A percentile compares a stretch with the other conserved stretches of the same genome.
phyloP scores from a whole-genome alignment of 2,329 filamentous ascomycete species.

The Fusarium sp. region DNA sequence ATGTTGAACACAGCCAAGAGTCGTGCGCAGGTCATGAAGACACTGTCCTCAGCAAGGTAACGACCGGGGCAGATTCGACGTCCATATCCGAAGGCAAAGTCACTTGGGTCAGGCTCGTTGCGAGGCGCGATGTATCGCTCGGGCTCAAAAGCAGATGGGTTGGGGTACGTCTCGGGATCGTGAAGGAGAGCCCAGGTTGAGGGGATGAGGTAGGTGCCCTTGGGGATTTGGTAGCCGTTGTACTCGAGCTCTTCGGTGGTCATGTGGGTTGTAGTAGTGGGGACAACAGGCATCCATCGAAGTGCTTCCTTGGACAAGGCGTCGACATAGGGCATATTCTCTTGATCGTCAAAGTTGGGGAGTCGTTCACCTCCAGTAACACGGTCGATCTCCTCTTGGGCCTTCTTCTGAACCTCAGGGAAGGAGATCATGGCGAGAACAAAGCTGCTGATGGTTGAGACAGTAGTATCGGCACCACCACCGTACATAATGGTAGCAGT shows the following conservation, averaged over 20 bases:
- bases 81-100: constrained; percentile 51
- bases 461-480: constrained; percentile 49
- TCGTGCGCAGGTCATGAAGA: constrained; percentile 55
- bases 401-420: constrained; percentile 42
- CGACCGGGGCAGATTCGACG: constrained; percentile 53
- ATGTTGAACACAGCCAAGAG: constrained; percentile 61
- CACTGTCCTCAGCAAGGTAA: constrained; percentile 47
- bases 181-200: constrained; percentile 56
- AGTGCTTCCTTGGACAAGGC: constrained; percentile 49
- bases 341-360: constrained; percentile 45
- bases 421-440: constrained; percentile 44
- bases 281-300: constrained; percentile 50
- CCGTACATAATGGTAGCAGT: constrained; percentile 47
- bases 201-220: constrained; percentile 44
- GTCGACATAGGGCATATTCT: constrained; percentile 48
- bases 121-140: constrained; percentile 49
- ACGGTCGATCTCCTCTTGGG: constrained; percentile 46
- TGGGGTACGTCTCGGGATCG: constrained; percentile 73
- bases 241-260: constrained; percentile 50
- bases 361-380: constrained; percentile 48
- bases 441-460: constrained; percentile 43
- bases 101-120: constrained; percentile 49
- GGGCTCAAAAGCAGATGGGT: constrained; percentile 51
- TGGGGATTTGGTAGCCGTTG: constrained; percentile 47
- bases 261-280: constrained; percentile 54